Percentiles rank a stretch among this genome's conserved stretches.
phyloP scores from a whole-genome alignment of 176 grass and related monocot species.

The Oryza nivara region DNA sequence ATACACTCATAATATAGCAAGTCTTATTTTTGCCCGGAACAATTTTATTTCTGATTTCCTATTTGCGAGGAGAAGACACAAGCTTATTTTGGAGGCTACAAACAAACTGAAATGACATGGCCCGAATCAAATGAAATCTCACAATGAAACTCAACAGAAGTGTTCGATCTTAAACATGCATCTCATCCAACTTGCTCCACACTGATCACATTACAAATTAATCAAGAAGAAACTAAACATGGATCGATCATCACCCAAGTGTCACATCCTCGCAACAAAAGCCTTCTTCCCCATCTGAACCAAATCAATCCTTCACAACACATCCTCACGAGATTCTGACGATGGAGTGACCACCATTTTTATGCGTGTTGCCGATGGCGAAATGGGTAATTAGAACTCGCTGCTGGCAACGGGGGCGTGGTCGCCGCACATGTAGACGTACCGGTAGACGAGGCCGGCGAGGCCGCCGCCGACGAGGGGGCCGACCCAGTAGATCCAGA shows the following conservation, averaged over 20 bases:
- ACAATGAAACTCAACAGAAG: conserved; percentile 22
- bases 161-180: background rate
- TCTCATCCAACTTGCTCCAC: conserved; percentile 23
- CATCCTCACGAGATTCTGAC: background rate
- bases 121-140: conserved; percentile 1
- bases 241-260: conserved; percentile 28
- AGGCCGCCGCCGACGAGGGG: conserved; percentile 64
- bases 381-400: conserved; percentile 34
- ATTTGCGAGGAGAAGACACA: background rate
- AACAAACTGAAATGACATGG: background rate
- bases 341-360: conserved; percentile 1
- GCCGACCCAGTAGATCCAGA: conserved; percentile 66
- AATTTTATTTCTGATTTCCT: background rate
- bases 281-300: conserved; percentile 19
- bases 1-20: no score
- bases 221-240: background rate
- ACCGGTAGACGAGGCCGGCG: conserved; percentile 57
- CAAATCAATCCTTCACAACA: background rate
- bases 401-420: conserved; percentile 46
- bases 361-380: conserved; percentile 6
- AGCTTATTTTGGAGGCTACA: background rate
- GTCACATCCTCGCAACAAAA: background rate
- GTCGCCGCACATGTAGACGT: conserved; percentile 58
- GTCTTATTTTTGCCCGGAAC: no score
- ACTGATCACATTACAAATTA: conserved; percentile 8